Conservation (phyloP, 2,329 filamentous ascomycete genomes). For the Byssochlamys sp. region DNA sequence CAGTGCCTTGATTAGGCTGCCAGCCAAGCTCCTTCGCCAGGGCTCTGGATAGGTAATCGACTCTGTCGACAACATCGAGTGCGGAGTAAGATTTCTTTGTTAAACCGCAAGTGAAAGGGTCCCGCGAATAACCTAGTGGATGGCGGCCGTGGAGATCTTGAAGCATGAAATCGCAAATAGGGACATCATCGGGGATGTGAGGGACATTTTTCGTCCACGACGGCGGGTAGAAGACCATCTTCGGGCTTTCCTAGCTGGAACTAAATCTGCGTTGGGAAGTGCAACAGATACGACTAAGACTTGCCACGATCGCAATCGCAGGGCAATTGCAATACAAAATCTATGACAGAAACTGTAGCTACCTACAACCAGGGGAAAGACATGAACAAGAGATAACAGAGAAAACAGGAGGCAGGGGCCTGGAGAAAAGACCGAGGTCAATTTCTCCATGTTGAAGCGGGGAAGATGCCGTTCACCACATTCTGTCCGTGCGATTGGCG, state of each 20-base stretch:
- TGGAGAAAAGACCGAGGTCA: background rate
- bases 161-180: conserved; percentile 67
- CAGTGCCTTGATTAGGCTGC: conserved; percentile 57
- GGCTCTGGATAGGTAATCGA: conserved; percentile 58
- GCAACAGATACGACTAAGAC: background rate
- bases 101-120: conserved; percentile 69
- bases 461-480: background rate
- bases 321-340: background rate
- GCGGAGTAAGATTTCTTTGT: conserved; percentile 58
- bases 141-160: conserved; percentile 60
- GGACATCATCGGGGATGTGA: conserved; percentile 62
- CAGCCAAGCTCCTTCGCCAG: conserved; percentile 64
- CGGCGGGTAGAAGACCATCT: conserved; percentile 40
- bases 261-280: background rate
- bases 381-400: background rate
- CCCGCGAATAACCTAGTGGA: conserved; percentile 52
- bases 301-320: background rate
- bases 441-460: background rate
- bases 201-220: conserved; percentile 30
- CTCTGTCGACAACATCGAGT: conserved; percentile 54
- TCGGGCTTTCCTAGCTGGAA: background rate
- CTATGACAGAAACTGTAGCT: background rate
- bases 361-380: background rate
- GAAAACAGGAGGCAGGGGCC: background rate
- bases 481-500: background rate